Conservation (phyloP, 345 rosid species). For the Ceriops zippeliana region DNA sequence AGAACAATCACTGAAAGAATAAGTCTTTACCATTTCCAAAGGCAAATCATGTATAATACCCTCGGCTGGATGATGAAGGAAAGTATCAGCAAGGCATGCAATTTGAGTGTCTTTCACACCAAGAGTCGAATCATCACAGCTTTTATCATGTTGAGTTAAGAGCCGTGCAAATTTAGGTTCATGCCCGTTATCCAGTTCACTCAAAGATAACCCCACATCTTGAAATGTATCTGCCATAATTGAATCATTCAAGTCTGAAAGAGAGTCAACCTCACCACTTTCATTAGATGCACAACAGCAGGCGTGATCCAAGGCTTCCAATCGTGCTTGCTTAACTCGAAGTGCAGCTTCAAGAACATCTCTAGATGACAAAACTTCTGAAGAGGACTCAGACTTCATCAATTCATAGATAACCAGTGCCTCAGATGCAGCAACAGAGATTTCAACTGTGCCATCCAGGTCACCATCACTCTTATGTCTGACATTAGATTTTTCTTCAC, state of each 20-base stretch:
- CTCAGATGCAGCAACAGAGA: constrained; percentile 69
- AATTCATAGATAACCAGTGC: constrained; percentile 56
- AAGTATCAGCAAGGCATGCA: constrained; percentile 15
- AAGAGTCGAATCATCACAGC: constrained; percentile 14
- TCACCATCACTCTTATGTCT: constrained; percentile 31
- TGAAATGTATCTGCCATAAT: constrained; percentile 44
- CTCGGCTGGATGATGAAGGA: constrained; percentile 19
- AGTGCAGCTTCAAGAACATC: constrained; percentile 60
- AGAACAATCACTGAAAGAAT: not conserved
- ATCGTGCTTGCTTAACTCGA: constrained; percentile 53
- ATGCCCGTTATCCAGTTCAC: constrained; percentile 18
- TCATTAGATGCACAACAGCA: constrained; percentile 21
- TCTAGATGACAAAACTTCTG: constrained; percentile 29
- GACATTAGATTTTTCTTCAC: constrained; percentile 20
- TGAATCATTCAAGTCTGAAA: constrained; percentile 43
- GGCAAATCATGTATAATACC: constrained; percentile 21
- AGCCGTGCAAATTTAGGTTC: constrained; percentile 14
- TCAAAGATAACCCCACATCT: constrained; percentile 48
- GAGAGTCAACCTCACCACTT: constrained; percentile 34
- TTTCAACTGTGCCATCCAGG: constrained; percentile 43
- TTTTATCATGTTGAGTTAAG: constrained; percentile 11
- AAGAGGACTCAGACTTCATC: constrained; percentile 32
- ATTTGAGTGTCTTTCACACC: constrained; percentile 10
- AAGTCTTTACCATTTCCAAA: constrained; percentile 32
- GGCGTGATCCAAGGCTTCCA: constrained; percentile 29